Evolutionary conservation across 2,329 filamentous ascomycete species (phyloP).

Genomic region (Hypomyces perniciosus): DNA sequence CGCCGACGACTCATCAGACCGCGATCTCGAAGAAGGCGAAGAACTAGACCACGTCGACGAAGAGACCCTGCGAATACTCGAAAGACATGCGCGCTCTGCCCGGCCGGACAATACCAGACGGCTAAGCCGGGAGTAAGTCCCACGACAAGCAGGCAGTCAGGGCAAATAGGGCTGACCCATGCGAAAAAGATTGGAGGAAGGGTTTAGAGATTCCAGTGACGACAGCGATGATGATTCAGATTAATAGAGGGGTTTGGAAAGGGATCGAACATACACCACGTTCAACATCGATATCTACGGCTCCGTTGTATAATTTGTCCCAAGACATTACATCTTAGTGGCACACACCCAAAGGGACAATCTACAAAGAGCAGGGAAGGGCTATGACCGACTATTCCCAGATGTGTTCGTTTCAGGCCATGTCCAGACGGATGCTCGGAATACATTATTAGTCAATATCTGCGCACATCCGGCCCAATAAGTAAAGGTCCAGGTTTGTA

Average conservation of each 20-base stretch:
- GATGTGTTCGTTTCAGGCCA: too few relatives aligned
- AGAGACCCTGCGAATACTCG: slow-evolving; percentile 37
- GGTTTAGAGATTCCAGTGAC: slow-evolving; percentile 38
- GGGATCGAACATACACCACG: not conserved
- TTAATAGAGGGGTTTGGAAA: not conserved
- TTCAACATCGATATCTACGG: slow-evolving; percentile 1
- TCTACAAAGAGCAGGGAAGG: too few relatives aligned
- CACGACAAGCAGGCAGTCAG: not conserved
- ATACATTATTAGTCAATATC: too few relatives aligned
- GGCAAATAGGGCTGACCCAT: not conserved
- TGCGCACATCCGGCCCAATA: too few relatives aligned
- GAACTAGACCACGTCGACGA: slow-evolving; percentile 58
- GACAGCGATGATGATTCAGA: slow-evolving; percentile 31
- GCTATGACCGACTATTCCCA: too few relatives aligned
- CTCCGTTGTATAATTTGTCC: not conserved
- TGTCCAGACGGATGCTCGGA: too few relatives aligned
- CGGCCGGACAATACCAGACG: slow-evolving; percentile 49
- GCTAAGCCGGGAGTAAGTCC: slow-evolving; percentile 65
- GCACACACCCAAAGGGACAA: too few relatives aligned
- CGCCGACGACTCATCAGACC: slow-evolving; percentile 31
- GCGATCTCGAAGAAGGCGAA: slow-evolving; percentile 60
- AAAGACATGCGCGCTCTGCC: slow-evolving; percentile 26
- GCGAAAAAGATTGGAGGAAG: slow-evolving; percentile 31
- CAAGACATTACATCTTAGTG: too few relatives aligned
- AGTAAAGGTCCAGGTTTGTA: too few relatives aligned